Evolutionary conservation across 441 rosid genomes (phyloP).

Genomic region (Brassica balearica): DNA sequence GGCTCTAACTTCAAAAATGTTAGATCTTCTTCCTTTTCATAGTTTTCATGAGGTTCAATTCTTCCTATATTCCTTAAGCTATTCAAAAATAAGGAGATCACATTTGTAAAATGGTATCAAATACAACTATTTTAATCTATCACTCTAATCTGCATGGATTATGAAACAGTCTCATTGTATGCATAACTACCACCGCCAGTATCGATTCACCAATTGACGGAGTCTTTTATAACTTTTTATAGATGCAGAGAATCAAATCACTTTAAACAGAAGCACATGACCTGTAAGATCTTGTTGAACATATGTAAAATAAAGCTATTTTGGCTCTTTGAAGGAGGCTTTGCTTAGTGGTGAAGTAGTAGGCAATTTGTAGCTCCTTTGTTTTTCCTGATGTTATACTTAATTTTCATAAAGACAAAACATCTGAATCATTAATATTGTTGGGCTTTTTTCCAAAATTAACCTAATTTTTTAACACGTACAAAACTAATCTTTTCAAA

Average conservation of each 20-base stretch:
- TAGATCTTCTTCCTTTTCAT: not conserved
- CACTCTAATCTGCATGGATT: not conserved
- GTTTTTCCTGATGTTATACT: not conserved
- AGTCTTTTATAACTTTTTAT: constrained; percentile 15
- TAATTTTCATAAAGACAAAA: not conserved
- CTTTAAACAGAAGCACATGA: constrained; percentile 45
- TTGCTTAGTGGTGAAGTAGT: constrained; percentile 45
- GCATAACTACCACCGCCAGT: too few species aligned
- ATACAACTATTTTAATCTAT: not conserved
- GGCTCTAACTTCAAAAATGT: too few species aligned
- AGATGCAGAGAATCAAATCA: constrained; percentile 44
- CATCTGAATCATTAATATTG: not conserved
- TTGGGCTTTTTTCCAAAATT: not conserved
- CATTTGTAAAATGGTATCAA: not conserved
- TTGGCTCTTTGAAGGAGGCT: constrained; percentile 34
- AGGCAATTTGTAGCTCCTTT: not conserved
- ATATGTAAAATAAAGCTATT: constrained; percentile 35
- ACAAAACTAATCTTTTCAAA: too few species aligned
- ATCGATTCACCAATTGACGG: too few species aligned
- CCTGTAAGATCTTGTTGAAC: constrained; percentile 37
- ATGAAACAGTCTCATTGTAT: not conserved
- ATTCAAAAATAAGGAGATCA: not conserved
- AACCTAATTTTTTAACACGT: not conserved
- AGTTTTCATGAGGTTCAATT: too few species aligned
- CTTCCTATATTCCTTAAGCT: not conserved